Evolutionary conservation across 2,329 filamentous ascomycete species (phyloP).

Genomic region (Neofusicoccum kwambonambiense): DNA sequence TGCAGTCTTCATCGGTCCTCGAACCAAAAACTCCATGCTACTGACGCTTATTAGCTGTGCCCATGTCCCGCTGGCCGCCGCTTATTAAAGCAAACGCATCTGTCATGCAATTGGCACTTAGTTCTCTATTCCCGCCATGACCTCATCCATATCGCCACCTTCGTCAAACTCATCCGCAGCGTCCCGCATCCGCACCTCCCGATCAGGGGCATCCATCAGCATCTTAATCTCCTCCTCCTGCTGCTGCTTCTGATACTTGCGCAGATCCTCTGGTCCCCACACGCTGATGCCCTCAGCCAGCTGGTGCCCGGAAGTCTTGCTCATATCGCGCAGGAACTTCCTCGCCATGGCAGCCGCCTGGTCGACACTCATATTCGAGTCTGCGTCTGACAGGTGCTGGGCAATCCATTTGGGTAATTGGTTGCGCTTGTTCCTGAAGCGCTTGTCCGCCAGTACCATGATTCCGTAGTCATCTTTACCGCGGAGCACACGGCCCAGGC

Average conservation of each 20-base stretch:
- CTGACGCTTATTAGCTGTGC: background rate
- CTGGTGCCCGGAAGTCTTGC: conserved; percentile 77
- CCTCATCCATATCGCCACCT: conserved; percentile 35
- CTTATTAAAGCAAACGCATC: background rate
- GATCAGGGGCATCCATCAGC: conserved; percentile 50
- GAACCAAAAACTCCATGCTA: background rate
- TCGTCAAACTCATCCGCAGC: conserved; percentile 34
- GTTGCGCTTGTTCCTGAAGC: conserved; percentile 85
- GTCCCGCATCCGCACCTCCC: conserved; percentile 30
- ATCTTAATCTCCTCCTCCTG: conserved; percentile 67
- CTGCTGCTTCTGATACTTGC: conserved; percentile 72
- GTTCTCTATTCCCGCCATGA: conserved; percentile 33
- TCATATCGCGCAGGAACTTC: conserved; percentile 87
- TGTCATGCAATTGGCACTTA: background rate
- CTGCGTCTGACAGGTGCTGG: conserved; percentile 78
- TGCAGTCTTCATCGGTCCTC: too few species aligned
- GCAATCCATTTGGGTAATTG: conserved; percentile 98
- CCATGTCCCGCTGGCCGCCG: too few species aligned
- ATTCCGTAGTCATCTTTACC: conserved; percentile 99
- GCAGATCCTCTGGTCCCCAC: conserved; percentile 80
- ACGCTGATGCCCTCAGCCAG: conserved; percentile 92
- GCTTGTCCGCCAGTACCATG: conserved; percentile 94
- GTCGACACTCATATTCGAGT: conserved; percentile 89
- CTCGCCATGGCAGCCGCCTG: conserved; percentile 90
- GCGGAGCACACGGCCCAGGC: conserved; percentile 86